These are phyloP conservation scores for Furcasterigmium sp. DNA, from an alignment of 2,329 filamentous ascomycete species.

Conservation along the genomic window DNA sequence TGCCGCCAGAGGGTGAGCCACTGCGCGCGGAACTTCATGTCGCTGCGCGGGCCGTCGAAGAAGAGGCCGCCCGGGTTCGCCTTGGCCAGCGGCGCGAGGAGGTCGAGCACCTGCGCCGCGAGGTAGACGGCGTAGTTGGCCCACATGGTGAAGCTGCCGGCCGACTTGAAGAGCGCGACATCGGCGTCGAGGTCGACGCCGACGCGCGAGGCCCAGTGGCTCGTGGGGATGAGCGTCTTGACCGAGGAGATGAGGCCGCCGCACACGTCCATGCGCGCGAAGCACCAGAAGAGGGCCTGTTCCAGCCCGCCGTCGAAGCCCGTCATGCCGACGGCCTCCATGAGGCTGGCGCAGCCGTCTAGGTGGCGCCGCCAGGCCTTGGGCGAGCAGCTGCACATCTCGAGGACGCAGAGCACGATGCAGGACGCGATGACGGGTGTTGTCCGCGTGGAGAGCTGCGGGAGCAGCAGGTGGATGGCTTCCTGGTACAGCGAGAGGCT, in stretches of 20 bases:
- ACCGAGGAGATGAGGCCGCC: slow-evolving; percentile 47
- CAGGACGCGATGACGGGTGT: slow-evolving; percentile 46
- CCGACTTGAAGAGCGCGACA: slow-evolving; percentile 26
- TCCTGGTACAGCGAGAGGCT: slow-evolving; percentile 45
- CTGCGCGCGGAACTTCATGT: slow-evolving; percentile 17
- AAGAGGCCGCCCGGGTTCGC: slow-evolving; percentile 5
- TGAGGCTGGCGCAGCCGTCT: slow-evolving; percentile 44
- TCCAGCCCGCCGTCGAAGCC: slow-evolving; percentile 43
- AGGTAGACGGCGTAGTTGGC: slow-evolving; percentile 46
- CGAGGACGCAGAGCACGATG: slow-evolving; percentile 47
- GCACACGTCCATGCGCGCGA: slow-evolving; percentile 49
- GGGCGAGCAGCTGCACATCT: slow-evolving; percentile 44
- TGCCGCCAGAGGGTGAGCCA: slow-evolving; percentile 33
- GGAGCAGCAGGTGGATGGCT: slow-evolving; percentile 42
- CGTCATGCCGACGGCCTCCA: slow-evolving; percentile 44
- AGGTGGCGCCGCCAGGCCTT: slow-evolving; percentile 46
- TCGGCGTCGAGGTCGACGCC: slow-evolving; percentile 21
- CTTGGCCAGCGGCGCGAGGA: slow-evolving; percentile 20
- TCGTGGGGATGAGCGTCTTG: slow-evolving; percentile 41
- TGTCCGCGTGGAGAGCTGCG: slow-evolving; percentile 38
- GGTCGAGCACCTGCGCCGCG: slow-evolving; percentile 35
- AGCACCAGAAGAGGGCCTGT: slow-evolving; percentile 50
- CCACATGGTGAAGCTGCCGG: slow-evolving; percentile 36
- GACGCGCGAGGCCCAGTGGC: slow-evolving; percentile 35
- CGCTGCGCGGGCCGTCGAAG: slow-evolving; percentile 12